These are phyloP conservation scores for Anthracocystis panici-leucophaei DNA, from an alignment of 1,284 basidiomycete genomes.

Conservation along the genomic window DNA sequence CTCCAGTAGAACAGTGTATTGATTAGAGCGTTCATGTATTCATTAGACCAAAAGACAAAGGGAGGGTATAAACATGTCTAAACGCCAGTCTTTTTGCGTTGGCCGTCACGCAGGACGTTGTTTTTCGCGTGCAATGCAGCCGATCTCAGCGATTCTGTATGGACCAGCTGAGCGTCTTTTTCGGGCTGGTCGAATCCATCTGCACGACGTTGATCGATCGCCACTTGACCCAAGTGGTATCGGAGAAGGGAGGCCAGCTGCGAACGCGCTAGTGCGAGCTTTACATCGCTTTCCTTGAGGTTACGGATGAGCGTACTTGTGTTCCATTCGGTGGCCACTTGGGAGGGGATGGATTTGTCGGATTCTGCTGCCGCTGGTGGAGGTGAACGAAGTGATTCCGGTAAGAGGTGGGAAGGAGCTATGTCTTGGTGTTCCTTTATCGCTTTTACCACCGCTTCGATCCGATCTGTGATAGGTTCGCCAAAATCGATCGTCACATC, in stretches of 20 bases:
- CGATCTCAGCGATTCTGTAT: slow-evolving; percentile 32
- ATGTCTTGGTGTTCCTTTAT: slow-evolving; percentile 13
- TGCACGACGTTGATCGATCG: slow-evolving; percentile 18
- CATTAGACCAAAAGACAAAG: not conserved
- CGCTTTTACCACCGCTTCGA: slow-evolving; percentile 33
- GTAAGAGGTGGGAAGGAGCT: slow-evolving; percentile 29
- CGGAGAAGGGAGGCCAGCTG: slow-evolving; percentile 37
- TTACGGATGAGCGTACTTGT: slow-evolving; percentile 19
- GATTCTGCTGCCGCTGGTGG: not conserved
- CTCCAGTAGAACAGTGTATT: too few species aligned
- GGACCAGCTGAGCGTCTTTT: slow-evolving; percentile 21
- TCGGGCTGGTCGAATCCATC: slow-evolving; percentile 21
- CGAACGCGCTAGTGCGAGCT: slow-evolving; percentile 29
- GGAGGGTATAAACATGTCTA: slow-evolving; percentile 17
- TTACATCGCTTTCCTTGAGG: not conserved
- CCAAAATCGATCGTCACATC: slow-evolving; percentile 62
- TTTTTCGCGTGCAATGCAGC: slow-evolving; percentile 20
- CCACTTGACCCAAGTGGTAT: slow-evolving; percentile 31
- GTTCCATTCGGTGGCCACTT: slow-evolving; percentile 35
- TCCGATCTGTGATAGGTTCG: slow-evolving; percentile 41
- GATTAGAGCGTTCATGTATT: not conserved
- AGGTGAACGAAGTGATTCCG: slow-evolving; percentile 12
- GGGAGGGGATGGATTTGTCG: slow-evolving; percentile 21
- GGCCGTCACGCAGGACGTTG: slow-evolving; percentile 34
- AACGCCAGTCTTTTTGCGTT: slow-evolving; percentile 37